Evolutionary conservation across 352 stramenopile genomes (phyloP), one percentile per base, ranked within the genome.

Genomic region (Pythium insidiosum): DNA sequence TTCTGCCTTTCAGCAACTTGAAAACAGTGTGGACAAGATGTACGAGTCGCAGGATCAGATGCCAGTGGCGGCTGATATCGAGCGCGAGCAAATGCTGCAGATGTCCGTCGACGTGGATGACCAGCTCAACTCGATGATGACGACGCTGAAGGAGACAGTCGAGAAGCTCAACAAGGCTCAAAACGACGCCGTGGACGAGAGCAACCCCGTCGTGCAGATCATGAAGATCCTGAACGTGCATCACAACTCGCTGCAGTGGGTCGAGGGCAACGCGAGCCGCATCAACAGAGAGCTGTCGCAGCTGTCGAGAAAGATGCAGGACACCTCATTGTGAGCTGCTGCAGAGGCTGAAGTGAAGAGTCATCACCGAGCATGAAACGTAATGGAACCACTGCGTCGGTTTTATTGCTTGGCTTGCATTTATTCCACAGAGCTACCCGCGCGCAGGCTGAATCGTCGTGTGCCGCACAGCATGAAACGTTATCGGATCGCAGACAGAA

Each of bases 201-300:
- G 56, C 46, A 87, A 93, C 50, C 77, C 80, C 20, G 63, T 90
- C 38, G 76, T 87, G 47, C 81, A 93, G 62, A 88, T 93, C 63
- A 85, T 93, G 66, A 93, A 91, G 56, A 76, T 93, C 35, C 69
- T 93, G 5, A 93, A 93, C 38, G 81, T 93, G 38, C 81, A 93
- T 68, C 78, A 93, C 63, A 85, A 88, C 66, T 93, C 81, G 38
- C 66, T 93, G 13, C 66, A 88, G 47, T 93, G 81, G 81, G 78
- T 93, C 51, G 81, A 93, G 55, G 55, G 60, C 41, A 91, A 80
- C 58, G 68, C 81, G 15, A 56, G 57, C 26, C 66, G 56, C 22
- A 84, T 89, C 61, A 84, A 74, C 58, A 52, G 62, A 34, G 77
- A 87, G 34, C 69, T 89, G 33, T 56, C 58, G 28, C 69, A 84